phyloP scores from a whole-genome alignment of 371 early-diverging fungal species.

The Apophysomyces elegans region DNA sequence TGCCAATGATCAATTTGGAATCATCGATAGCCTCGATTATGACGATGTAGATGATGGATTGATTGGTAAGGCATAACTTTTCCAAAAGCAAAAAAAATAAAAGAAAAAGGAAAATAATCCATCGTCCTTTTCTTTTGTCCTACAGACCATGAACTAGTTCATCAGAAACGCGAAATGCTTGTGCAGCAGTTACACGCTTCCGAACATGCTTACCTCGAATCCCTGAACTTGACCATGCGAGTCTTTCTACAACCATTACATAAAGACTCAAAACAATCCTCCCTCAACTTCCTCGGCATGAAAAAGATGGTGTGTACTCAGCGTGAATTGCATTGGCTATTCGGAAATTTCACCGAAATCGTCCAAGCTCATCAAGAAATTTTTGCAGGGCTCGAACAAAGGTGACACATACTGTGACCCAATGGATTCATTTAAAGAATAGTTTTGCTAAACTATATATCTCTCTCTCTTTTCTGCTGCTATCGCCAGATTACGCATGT shows the following conservation, averaged over 20 bases:
- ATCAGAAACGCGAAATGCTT: conserved; percentile 42
- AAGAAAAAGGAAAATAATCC: neutral
- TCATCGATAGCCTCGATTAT: conserved; percentile 22
- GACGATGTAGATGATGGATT: conserved; percentile 22
- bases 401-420: conserved; percentile 26
- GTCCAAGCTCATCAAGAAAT: conserved; percentile 34
- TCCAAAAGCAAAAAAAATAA: neutral
- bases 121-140: conserved; percentile 4
- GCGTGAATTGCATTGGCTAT: conserved; percentile 43
- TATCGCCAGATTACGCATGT: conserved; percentile 18
- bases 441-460: conserved; percentile 2
- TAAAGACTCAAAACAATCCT: conserved; percentile 34
- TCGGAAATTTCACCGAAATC: conserved; percentile 49
- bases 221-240: conserved; percentile 33
- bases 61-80: neutral
- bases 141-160: conserved; percentile 42
- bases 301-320: conserved; percentile 49
- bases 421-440: too few relatives aligned
- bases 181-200: conserved; percentile 34
- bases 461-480: neutral
- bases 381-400: conserved; percentile 34
- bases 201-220: conserved; percentile 43
- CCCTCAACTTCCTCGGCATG: conserved; percentile 39
- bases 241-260: conserved; percentile 37
- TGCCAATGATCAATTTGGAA: conserved; percentile 16